These are phyloP conservation scores for Hypomontagnella submonticulosa DNA, from an alignment of 495 filamentous ascomycete species.

Conservation along the genomic window DNA sequence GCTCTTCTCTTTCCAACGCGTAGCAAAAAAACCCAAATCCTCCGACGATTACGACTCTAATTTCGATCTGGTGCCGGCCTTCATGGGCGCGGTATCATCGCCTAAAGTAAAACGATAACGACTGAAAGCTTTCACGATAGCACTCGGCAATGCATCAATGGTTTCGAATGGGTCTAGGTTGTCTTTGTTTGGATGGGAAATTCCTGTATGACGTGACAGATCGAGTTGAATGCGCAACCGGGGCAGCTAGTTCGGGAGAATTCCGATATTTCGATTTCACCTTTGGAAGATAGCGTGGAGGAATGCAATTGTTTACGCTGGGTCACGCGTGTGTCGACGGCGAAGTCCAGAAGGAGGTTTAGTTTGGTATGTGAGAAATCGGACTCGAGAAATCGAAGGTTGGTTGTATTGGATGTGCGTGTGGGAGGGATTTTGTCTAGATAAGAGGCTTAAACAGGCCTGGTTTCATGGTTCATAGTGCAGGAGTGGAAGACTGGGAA, in stretches of 20 bases:
- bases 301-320: conserved; percentile 5
- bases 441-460: conserved; percentile 26
- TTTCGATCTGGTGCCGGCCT: conserved; percentile 14
- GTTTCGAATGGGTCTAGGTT: conserved; percentile 1
- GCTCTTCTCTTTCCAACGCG: conserved; percentile 7
- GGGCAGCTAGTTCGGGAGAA: conserved; percentile 19
- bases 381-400: conserved; percentile 21
- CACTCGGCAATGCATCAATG: conserved; percentile 7
- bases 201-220: conserved; percentile 34
- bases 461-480: conserved; percentile 17
- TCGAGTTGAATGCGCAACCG: conserved; percentile 13
- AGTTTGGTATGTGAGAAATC: conserved; percentile 10
- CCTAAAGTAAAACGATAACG: conserved; percentile 23
- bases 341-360: not conserved
- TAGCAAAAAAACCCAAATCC: conserved; percentile 29
- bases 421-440: conserved; percentile 29
- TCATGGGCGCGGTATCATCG: conserved; percentile 35
- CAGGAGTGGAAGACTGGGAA: conserved; percentile 10
- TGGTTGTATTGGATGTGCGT: conserved; percentile 1
- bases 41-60: conserved; percentile 36
- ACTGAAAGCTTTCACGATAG: conserved; percentile 3
- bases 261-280: conserved; percentile 18
- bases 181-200: conserved; percentile 10
- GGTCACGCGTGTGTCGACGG: conserved; percentile 8
- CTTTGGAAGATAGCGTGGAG: conserved; percentile 6